Base-by-base conservation (phyloP, 2,329 filamentous ascomycete species). In the Pseudogymnoascus sp. region DNA sequence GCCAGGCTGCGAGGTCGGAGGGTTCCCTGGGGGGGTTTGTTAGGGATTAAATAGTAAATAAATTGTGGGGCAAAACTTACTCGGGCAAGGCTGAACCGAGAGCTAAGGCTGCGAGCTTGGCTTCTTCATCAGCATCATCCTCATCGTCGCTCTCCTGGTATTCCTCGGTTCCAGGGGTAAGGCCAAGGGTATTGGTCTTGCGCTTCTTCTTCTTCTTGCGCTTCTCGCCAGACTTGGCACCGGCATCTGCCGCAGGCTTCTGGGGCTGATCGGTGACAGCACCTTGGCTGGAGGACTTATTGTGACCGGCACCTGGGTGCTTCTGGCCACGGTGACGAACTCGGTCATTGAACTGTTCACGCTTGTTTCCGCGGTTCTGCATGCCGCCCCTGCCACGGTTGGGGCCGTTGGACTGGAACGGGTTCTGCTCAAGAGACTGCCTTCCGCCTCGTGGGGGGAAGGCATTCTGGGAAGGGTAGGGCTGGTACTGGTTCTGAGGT, bases 1-100 rank as follows among this genome's bases (percentile, higher is more conserved):
- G 85, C 86, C 92, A 98, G 6, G 85, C 84, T 23, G 85, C 83
- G 63, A 97, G 81, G 72, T 97, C 92, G 65, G 84, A 84, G 14
- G 81, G 74, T 60, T 73, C 60, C 65, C 73, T 75, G 69, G 82
- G 37, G 23, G 8, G 8, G 48, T 28, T 48, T 48, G 68, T 70
- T 75, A 76, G 64, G 28, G 4, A 5, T 14, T 16, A 13, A 16
- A 21, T 72, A 65, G 39, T 71, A 73, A 63, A 73, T 69, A 65
- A 65, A 65, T 68, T 67, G 67, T 69, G 70, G 70, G 64, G 66
- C 64, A 62, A 65, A 70, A 74, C 73, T 69, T 75, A 75, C 73
- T 73, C 70, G 68, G 73, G 72, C 57, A 71, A 72, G 67, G 73
- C 71, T 61, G 71, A 70, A 68, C 72, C 60, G 37, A 62, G 31